Evolutionary conservation across 441 rosid genomes (phyloP).

Genomic region (Aleurites moluccanus): DNA sequence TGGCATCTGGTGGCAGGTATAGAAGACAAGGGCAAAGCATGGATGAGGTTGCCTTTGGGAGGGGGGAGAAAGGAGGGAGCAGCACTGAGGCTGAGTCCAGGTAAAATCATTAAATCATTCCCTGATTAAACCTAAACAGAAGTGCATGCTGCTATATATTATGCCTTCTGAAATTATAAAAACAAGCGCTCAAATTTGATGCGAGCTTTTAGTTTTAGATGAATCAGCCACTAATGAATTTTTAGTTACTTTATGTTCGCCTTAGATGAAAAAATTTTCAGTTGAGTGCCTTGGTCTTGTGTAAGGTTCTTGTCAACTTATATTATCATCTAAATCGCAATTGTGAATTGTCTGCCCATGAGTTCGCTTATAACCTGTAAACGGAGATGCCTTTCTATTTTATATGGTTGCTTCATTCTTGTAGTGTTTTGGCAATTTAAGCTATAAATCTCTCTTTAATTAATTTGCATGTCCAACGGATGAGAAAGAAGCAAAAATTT

Average conservation of each 20-base stretch:
- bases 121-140: background rate
- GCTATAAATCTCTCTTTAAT: too few species aligned
- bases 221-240: background rate
- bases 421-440: background rate
- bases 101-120: slow-evolving; percentile 19
- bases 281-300: background rate
- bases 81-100: slow-evolving; percentile 29
- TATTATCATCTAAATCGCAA: background rate
- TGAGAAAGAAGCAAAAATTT: too few species aligned
- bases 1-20: slow-evolving; percentile 83
- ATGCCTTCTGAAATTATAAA: background rate
- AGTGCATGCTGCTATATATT: background rate
- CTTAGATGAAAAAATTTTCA: background rate
- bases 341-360: background rate
- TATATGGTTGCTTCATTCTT: background rate
- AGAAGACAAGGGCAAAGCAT: slow-evolving; percentile 77
- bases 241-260: background rate
- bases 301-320: background rate
- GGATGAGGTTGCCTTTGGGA: slow-evolving; percentile 83
- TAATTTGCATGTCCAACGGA: too few species aligned
- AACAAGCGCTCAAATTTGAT: background rate
- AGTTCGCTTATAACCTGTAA: background rate
- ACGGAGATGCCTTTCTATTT: too few species aligned
- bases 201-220: background rate
- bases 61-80: slow-evolving; percentile 27